Conservation (phyloP, 306 rosid species). For the Malus sieversii region DNA sequence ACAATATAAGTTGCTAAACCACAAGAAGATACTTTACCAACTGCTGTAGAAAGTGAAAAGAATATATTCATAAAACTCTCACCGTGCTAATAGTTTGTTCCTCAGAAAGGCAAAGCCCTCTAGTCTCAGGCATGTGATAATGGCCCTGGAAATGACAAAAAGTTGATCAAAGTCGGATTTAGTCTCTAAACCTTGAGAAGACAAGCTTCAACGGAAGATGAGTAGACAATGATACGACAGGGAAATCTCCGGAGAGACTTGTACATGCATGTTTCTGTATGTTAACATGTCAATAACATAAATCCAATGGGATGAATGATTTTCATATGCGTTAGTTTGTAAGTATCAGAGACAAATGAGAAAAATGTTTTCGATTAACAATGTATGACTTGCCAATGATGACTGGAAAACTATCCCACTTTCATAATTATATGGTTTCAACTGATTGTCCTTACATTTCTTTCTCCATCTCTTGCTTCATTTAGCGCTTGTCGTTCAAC, state of each 20-base stretch:
- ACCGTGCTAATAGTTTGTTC: constrained; percentile 62
- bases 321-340: not conserved
- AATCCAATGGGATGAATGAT: not conserved
- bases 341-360: not conserved
- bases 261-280: not conserved
- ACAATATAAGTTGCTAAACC: not conserved
- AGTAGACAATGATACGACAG: not conserved
- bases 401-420: not conserved
- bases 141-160: constrained; percentile 35
- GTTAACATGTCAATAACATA: not conserved
- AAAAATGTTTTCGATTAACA: not conserved
- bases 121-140: constrained; percentile 57
- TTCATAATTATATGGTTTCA: constrained; percentile 14
- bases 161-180: not conserved
- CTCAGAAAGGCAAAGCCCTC: constrained; percentile 66
- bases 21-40: not conserved
- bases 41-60: not conserved
- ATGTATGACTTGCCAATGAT: constrained; percentile 1
- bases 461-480: constrained; percentile 98
- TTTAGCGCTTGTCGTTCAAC: constrained; percentile 96
- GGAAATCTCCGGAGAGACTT: constrained; percentile 1
- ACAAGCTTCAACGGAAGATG: not conserved
- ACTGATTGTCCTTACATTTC: constrained; percentile 55
- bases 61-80: constrained; percentile 12
- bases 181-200: not conserved